Evolutionary conservation across 2,329 filamentous ascomycete genomes (phyloP).

Genomic region (Aspergillus novoparasiticus): DNA sequence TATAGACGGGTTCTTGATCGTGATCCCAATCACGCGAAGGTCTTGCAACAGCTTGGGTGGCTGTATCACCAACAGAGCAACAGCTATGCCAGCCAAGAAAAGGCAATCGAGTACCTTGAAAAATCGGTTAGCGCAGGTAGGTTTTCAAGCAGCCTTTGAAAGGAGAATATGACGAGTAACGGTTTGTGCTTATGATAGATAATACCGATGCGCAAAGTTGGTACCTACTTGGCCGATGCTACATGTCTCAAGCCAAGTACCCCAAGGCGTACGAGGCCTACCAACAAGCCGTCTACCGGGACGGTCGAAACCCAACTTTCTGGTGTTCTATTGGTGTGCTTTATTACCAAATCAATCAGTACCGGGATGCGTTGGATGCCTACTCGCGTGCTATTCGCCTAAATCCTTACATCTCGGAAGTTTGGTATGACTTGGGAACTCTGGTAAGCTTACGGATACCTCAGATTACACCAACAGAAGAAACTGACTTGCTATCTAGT

Average conservation of each 20-base stretch:
- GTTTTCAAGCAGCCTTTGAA: conserved; percentile 35
- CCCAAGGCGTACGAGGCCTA: conserved; percentile 98
- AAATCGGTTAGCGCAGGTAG: conserved; percentile 91
- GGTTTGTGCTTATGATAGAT: conserved; percentile 56
- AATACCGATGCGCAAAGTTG: conserved; percentile 96
- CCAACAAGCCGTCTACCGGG: conserved; percentile 96
- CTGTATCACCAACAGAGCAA: conserved; percentile 94
- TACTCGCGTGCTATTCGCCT: conserved; percentile 95
- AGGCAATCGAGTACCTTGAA: conserved; percentile 94
- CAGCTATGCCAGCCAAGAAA: conserved; percentile 88
- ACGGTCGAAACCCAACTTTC: conserved; percentile 96
- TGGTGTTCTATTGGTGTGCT: conserved; percentile 99
- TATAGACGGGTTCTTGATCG: conserved; percentile 92
- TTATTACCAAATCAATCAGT: conserved; percentile 99
- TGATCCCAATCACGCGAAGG: conserved; percentile 95
- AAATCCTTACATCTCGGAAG: conserved; percentile 97
- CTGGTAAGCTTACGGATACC: conserved; percentile 63
- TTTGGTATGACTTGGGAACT: conserved; percentile 98
- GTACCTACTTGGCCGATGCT: conserved; percentile 96
- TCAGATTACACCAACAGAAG: background rate
- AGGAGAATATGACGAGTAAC: conserved; percentile 1
- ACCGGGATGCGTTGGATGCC: conserved; percentile 93
- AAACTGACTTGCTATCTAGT: conserved; percentile 54
- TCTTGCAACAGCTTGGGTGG: conserved; percentile 96
- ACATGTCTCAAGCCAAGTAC: conserved; percentile 99